These are phyloP conservation scores for Cnidoscolus chayamansa DNA, from an alignment of 441 rosid species.

Conservation along the genomic window DNA sequence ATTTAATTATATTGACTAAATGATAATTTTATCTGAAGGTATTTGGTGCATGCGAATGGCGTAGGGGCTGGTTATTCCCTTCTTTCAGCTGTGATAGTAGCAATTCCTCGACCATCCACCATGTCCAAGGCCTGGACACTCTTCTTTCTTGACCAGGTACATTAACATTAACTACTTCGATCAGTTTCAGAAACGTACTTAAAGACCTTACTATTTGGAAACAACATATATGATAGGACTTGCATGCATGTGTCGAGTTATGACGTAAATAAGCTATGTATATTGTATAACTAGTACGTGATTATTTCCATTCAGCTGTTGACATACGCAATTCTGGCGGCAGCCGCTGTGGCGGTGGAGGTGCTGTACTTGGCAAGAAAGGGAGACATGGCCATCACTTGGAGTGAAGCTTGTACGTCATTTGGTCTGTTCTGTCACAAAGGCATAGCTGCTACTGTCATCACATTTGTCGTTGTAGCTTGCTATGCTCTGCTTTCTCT, in stretches of 20 bases:
- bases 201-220: too few relatives aligned
- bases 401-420: constrained; percentile 74
- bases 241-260: too few relatives aligned
- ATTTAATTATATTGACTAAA: too few relatives aligned
- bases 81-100: constrained; percentile 66
- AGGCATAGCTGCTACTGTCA: constrained; percentile 54
- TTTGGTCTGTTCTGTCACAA: constrained; percentile 62
- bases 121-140: constrained; percentile 77
- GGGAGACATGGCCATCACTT: constrained; percentile 65
- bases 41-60: constrained; percentile 88
- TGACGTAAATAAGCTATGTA: too few relatives aligned
- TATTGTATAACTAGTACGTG: too few relatives aligned
- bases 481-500: constrained; percentile 56
- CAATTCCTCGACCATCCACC: constrained; percentile 65
- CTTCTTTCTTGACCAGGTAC: constrained; percentile 85
- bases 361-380: constrained; percentile 64
- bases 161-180: too few relatives aligned
- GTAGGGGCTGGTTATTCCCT: constrained; percentile 94
- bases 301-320: constrained; percentile 37
- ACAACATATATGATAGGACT: too few relatives aligned
- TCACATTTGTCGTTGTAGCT: constrained; percentile 51
- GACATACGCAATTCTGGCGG: constrained; percentile 63
- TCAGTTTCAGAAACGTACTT: too few relatives aligned
- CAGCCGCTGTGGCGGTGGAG: constrained; percentile 66
- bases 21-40: constrained; percentile 38